Base-by-base conservation (phyloP, 768 basidiomycete genomes). In the Trametes meyenii region DNA sequence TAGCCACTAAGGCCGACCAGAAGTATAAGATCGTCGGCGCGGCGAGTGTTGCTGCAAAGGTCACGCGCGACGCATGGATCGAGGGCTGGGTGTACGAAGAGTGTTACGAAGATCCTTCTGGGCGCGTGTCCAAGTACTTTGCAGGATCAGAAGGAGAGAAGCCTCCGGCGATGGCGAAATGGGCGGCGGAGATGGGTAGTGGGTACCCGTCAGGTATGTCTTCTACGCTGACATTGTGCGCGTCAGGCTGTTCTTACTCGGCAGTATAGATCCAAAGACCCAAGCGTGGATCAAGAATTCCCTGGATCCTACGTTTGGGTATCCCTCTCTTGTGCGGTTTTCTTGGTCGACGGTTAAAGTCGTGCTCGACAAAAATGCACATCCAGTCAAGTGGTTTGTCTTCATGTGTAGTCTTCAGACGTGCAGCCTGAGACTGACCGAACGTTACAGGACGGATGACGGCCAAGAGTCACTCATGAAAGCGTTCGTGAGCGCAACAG, bases 11-110 rank as follows among this genome's bases (percentile, higher is more conserved):
- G 74, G 97, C 97, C 16, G 97, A 99, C 70, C 87, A 88, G n/a
- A 87, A 92, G 63, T 99, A 85, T 82, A 97, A 95, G 70, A 96
- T 99, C 61, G 97, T 99, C 61, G 90, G 94, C 21, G 97, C 97
- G 6, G 97, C 96, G 1, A 94, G 92, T 72, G 93, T 98, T n/a
- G 94, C 94, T 2, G 97, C 97, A 2, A 99, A 99, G 75, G 95
- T 96, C 26, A 98, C 96, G 0, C 81, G 96, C 58, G 96, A 98
- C 69, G 86, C 89, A 7, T 94, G 94, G 74, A 79, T 98, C 19
- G 89, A 96, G 62, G 81, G 81, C 3, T 98, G 96, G 96, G 70
- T 79, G 11, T 96, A 88, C 65, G 85, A 91, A 72, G 92, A 93
- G 69, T 44, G 39, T 17, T 48, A 46, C 10, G 50, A 33, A 6